These are phyloP conservation scores for Oxyria digyna DNA, from an alignment of 148 eudicot genomes.

Conservation along the genomic window DNA sequence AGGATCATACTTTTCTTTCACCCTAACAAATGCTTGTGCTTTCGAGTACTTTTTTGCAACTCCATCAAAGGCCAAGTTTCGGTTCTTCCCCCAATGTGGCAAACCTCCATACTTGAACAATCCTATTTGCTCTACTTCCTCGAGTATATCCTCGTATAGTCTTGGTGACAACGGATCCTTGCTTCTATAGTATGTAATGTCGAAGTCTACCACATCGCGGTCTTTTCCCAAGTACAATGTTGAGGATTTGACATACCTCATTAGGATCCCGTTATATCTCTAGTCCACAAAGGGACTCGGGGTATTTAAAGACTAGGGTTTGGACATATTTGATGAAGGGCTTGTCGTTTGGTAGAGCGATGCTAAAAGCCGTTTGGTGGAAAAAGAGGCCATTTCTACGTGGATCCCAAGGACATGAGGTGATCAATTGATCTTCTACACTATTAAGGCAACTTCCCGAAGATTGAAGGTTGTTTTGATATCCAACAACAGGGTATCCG, in stretches of 20 bases:
- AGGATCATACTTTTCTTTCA: conserved; percentile 53
- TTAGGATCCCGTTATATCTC: conserved; percentile 58
- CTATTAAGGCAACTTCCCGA: conserved; percentile 57
- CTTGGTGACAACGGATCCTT: conserved; percentile 47
- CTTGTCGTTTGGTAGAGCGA: conserved; percentile 38
- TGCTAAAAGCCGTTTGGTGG: conserved; percentile 42
- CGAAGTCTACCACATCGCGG: conserved; percentile 64
- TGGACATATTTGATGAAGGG: conserved; percentile 62
- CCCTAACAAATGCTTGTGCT: conserved; percentile 27
- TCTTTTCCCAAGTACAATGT: conserved; percentile 63
- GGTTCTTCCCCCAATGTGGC: conserved; percentile 93
- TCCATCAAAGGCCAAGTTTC: conserved; percentile 54
- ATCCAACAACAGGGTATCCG: conserved; percentile 67
- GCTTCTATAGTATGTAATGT: conserved; percentile 61
- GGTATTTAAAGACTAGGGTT: conserved; percentile 33
- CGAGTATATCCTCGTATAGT: conserved; percentile 44
- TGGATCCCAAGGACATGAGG: conserved; percentile 69
- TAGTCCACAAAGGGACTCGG: conserved; percentile 45
- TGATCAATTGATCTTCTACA: conserved; percentile 9
- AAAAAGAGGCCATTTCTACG: conserved; percentile 37
- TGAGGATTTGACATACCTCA: conserved; percentile 67
- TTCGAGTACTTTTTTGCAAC: conserved; percentile 43
- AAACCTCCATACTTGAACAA: conserved; percentile 56
- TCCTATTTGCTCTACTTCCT: conserved; percentile 77
- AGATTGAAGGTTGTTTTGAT: conserved; percentile 52